Base-by-base conservation (phyloP, 2,329 filamentous ascomycete genomes). In the Dactylellina haptotyla region DNA sequence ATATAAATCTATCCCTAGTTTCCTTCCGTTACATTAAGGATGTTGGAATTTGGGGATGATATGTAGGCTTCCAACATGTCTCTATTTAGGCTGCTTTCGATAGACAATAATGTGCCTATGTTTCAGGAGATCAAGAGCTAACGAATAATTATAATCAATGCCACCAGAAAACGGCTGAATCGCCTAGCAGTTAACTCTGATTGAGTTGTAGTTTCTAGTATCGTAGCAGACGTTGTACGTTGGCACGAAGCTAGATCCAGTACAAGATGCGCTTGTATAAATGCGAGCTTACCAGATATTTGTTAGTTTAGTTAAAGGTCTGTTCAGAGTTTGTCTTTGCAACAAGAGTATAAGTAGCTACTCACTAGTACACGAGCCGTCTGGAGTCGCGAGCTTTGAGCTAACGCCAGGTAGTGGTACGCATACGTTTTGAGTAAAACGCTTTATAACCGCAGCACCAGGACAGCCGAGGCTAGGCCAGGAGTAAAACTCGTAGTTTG, bases 181-280 rank as follows among this genome's bases (percentile, higher is more conserved):
- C n/a, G 2, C 45, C 30, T 62, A 63, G 34, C 59, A 54, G 48
- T 53, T 54, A 37, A 64, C 61, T 56, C 37, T 64, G 34, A 64
- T 56, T 18, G 62, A 66, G 43, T 66, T 66, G 32, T 66, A 66
- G 23, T 58, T 66, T 50, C 62, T 48, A 23, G 62, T 66, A 58
- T 66, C 62, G 50, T 66, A 66, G 43, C 62, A 64, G 30, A 23
- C n/a, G 39, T 54, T 26, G 37, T 46, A 54, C 3, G 37, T 20
- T 34, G 48, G 37, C 6, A 46, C 25, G 39, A 64, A 56, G 61
- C 37, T 64, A 28, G 25, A 46, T 64, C 61, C 61, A 37, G 48
- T 4, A 41, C 61, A 64, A 37, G 34, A 45, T 28, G 61, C 48
- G 48, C 39, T 54, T 46, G 34, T 54, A 41, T 64, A 64, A 46